These are phyloP conservation scores for Fraxinus dipetala DNA, from an alignment of 305 asterid species.

Conservation along the genomic window DNA sequence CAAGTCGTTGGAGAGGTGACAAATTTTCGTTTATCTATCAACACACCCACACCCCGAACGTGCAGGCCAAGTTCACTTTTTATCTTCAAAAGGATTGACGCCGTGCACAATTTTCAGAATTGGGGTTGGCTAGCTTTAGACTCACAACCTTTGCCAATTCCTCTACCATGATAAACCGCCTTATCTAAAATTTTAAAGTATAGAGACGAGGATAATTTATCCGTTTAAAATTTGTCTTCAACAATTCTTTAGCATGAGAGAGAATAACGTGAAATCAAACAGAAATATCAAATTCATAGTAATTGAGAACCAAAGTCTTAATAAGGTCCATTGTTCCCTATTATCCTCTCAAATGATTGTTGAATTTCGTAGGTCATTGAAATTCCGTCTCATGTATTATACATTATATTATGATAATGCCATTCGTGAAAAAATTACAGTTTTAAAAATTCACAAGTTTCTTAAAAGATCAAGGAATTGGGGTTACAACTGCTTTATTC, in stretches of 20 bases:
- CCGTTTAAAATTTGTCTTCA: not conserved
- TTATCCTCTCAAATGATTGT: not conserved
- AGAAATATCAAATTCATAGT: not conserved
- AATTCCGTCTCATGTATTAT: not conserved
- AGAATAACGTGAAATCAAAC: not conserved
- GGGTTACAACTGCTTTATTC: not conserved
- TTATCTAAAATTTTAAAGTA: not conserved
- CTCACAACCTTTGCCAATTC: not conserved
- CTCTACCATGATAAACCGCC: not conserved
- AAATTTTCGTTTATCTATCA: not conserved
- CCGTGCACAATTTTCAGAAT: not conserved
- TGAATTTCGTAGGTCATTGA: not conserved
- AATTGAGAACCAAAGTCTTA: not conserved
- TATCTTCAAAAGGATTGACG: not conserved
- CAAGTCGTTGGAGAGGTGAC: not conserved
- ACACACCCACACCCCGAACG: not conserved
- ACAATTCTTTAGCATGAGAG: not conserved
- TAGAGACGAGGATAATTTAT: not conserved
- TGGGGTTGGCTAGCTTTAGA: not conserved
- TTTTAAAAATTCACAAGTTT: not conserved
- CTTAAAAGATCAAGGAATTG: not conserved
- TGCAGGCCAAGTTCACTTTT: not conserved
- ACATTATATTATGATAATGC: not conserved
- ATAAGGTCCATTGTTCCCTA: not conserved
- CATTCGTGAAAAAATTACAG: not conserved